phyloP scores from a whole-genome alignment of 805 yeast species.

The Vanderwaltozyma yarrowii region DNA sequence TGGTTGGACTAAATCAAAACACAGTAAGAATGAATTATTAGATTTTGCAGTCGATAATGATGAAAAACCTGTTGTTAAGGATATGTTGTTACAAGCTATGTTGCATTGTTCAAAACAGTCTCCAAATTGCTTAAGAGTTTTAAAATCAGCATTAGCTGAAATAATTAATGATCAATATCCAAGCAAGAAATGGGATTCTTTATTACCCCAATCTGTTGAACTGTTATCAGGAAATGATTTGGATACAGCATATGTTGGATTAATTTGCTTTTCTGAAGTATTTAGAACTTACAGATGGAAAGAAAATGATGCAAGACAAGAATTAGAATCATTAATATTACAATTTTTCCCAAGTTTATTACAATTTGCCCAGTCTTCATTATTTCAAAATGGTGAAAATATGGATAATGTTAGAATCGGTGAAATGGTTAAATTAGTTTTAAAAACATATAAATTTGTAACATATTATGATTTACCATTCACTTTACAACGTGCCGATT shows the following conservation, averaged over 20 bases:
- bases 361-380: conserved; percentile 49
- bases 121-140: conserved; percentile 33
- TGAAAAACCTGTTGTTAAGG: conserved; percentile 67
- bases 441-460: conserved; percentile 71
- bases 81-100: conserved; percentile 56
- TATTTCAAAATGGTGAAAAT: conserved; percentile 31
- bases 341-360: conserved; percentile 58
- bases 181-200: conserved; percentile 40
- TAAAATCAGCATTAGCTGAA: conserved; percentile 41
- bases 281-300: conserved; percentile 64
- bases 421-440: conserved; percentile 62
- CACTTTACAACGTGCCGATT: conserved; percentile 44
- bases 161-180: conserved; percentile 45
- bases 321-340: conserved; percentile 43
- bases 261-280: conserved; percentile 61
- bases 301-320: conserved; percentile 43
- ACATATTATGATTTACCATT: conserved; percentile 65
- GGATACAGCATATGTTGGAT: conserved; percentile 48
- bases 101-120: conserved; percentile 34
- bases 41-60: conserved; percentile 41
- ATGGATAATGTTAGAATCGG: conserved; percentile 36
- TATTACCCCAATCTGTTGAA: conserved; percentile 37
- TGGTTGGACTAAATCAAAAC: conserved; percentile 42
- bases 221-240: conserved; percentile 37
- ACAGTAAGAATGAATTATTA: conserved; percentile 21